Evolutionary conservation across 176 grass and related monocot genomes (phyloP), one percentile per base, ranked within the genome.

Genomic region (Hordeum marinum): DNA sequence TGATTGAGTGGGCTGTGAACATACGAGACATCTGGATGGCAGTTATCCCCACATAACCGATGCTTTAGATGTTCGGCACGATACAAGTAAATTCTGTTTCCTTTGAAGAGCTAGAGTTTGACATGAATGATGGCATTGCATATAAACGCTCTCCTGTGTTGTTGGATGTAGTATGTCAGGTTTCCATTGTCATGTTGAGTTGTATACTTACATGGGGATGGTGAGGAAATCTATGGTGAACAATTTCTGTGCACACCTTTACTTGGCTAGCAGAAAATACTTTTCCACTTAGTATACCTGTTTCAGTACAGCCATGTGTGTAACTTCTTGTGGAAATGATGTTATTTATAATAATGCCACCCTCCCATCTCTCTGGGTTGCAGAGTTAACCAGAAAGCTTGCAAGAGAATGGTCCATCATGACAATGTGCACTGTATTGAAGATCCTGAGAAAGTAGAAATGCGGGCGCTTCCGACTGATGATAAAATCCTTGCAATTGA

Each of bases 341-440:
- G 43, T 63, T 85, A 48, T 81, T 34, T 62, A 25, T 41, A 76
- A 42, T 11, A 79, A 55, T 61, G 71, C 42, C 26, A 23, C 40
- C 69, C 7, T 8, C 23, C 11, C 68, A 66, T 55, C 62, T 86
- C 62, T 52, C 76, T 87, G 6, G 61, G 18, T 85, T 83, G 10
- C 78, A 95, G 96, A 57, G 89, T 95, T 35, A 88, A 84, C 69
- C 89, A 82, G 85, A 97, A 93, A 75, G 45, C 25, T 79, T 79
- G 40, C 55, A 89, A 77, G 77, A 82, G 78, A 52, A 54, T 80
- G 68, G n/a, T 87, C 58, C 42, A 35, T 24, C 41, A 80, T 86
- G 85, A 85, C 88, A 80, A 90, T 55, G 24, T 46, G 29, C 82
- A 78, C 82, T 76, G 23, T 64, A 72, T 90, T 80, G 62, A 85